Evolutionary conservation across 352 stramenopile genomes (phyloP).

Genomic region (Phytophthora nicotianae): DNA sequence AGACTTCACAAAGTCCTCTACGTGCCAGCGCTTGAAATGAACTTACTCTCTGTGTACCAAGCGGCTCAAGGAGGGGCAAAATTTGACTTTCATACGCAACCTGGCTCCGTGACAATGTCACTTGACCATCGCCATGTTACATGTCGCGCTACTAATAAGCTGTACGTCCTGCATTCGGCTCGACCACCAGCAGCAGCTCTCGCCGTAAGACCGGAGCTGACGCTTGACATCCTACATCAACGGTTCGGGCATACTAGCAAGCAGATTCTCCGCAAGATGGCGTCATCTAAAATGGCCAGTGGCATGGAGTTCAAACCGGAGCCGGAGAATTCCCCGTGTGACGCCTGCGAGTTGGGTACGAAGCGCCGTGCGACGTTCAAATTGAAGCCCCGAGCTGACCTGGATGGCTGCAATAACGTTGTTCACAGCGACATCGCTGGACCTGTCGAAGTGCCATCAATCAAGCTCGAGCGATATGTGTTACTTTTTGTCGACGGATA

Average conservation of each 20-base stretch:
- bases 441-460: conserved; percentile 2
- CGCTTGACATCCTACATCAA: no score
- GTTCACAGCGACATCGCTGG: conserved; percentile 17
- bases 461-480: conserved; percentile 8
- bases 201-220: conserved; percentile 1
- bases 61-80: neutral
- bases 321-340: neutral
- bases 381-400: neutral
- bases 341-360: conserved; percentile 7
- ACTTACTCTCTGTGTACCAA: neutral
- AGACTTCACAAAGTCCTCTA: neutral
- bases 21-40: neutral
- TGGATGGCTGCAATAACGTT: conserved; percentile 5
- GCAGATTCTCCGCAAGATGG: no score
- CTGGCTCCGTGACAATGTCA: neutral
- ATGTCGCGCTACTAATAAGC: neutral
- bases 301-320: neutral
- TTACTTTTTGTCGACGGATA: conserved; percentile 8
- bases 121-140: neutral
- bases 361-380: conserved; percentile 11
- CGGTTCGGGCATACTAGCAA: no score
- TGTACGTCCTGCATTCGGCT: conserved; percentile 3
- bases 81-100: neutral
- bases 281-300: neutral
- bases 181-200: neutral